Evolutionary conservation across 1,139 yeast genomes (phyloP).

Genomic region (Lodderomyces oxycetoniae): DNA sequence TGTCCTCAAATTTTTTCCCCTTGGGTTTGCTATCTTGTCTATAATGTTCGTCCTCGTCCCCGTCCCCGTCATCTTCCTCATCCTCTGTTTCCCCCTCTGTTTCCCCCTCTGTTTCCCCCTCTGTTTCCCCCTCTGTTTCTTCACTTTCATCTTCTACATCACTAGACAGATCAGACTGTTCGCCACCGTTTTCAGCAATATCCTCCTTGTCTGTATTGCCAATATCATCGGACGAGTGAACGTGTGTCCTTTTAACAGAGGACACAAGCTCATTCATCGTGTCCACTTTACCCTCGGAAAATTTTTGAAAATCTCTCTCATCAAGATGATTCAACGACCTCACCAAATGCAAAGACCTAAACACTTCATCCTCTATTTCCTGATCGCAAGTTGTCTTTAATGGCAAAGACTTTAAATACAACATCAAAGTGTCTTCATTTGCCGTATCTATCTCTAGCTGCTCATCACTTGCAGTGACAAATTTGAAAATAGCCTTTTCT

Average conservation of each 20-base stretch:
- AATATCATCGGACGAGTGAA: too few species aligned
- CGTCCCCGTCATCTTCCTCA: slow-evolving; percentile 25
- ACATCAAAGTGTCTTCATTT: slow-evolving; percentile 35
- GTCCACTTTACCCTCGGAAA: slow-evolving; percentile 75
- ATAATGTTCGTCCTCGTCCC: slow-evolving; percentile 33
- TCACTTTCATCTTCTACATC: slow-evolving; percentile 27
- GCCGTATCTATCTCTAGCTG: slow-evolving; percentile 11
- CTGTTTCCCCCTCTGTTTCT: slow-evolving; percentile 9
- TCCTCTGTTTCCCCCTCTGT: slow-evolving; percentile 30
- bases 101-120: slow-evolving; percentile 18
- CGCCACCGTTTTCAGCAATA: not conserved
- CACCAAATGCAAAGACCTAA: slow-evolving; percentile 81
- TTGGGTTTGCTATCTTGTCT: slow-evolving; percentile 35
- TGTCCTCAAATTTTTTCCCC: slow-evolving; percentile 79
- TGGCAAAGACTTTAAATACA: slow-evolving; percentile 43
- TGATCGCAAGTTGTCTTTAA: slow-evolving; percentile 41
- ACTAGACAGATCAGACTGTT: not conserved
- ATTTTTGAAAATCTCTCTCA: slow-evolving; percentile 84
- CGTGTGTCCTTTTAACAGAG: slow-evolving; percentile 11
- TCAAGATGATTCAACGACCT: slow-evolving; percentile 68
- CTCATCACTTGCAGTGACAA: slow-evolving; percentile 45
- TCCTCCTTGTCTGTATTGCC: slow-evolving; percentile 12
- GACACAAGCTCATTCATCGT: slow-evolving; percentile 59
- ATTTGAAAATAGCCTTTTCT: slow-evolving; percentile 76
- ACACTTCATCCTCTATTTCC: slow-evolving; percentile 75